Evolutionary conservation across 2,329 filamentous ascomycete species (phyloP).

Genomic region (Penicillium sumatraense): DNA sequence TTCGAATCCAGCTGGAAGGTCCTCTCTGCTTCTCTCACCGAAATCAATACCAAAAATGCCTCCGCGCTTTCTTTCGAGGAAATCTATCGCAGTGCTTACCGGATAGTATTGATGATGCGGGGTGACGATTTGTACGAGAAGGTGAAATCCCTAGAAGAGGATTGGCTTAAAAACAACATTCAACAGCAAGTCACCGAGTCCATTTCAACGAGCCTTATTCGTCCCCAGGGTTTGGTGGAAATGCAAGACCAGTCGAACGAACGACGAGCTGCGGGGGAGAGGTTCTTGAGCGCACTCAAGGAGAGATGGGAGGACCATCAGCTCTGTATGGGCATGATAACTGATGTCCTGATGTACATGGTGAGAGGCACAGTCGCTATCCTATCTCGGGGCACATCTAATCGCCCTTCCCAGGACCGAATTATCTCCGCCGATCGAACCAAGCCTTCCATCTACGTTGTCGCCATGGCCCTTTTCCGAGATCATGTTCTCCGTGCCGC

Average conservation of each 20-base stretch:
- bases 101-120: constrained; percentile 87
- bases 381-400: background rate
- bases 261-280: constrained; percentile 77
- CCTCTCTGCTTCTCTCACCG: constrained; percentile 74
- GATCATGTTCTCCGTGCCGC: constrained; percentile 76
- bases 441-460: constrained; percentile 77
- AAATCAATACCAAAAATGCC: constrained; percentile 92
- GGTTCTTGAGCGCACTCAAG: constrained; percentile 76
- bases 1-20: constrained; percentile 86
- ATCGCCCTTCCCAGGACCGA: constrained; percentile 65
- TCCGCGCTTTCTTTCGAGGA: constrained; percentile 92
- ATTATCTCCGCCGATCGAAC: constrained; percentile 76
- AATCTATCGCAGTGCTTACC: constrained; percentile 91
- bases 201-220: constrained; percentile 71
- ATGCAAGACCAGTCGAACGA: constrained; percentile 71
- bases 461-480: constrained; percentile 85
- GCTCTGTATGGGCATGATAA: constrained; percentile 93
- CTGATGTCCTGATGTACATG: constrained; percentile 97
- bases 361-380: constrained; percentile 45
- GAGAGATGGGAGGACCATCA: constrained; percentile 88
- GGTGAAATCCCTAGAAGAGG: constrained; percentile 78
- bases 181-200: constrained; percentile 71
- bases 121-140: constrained; percentile 79
- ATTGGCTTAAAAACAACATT: constrained; percentile 78
- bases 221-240: constrained; percentile 51